A percentile compares a stretch with the other conserved stretches of the same genome.
These are phyloP conservation scores for Dryas octopetala DNA, from an alignment of 306 rosid genomes.

Conservation along the genomic window DNA sequence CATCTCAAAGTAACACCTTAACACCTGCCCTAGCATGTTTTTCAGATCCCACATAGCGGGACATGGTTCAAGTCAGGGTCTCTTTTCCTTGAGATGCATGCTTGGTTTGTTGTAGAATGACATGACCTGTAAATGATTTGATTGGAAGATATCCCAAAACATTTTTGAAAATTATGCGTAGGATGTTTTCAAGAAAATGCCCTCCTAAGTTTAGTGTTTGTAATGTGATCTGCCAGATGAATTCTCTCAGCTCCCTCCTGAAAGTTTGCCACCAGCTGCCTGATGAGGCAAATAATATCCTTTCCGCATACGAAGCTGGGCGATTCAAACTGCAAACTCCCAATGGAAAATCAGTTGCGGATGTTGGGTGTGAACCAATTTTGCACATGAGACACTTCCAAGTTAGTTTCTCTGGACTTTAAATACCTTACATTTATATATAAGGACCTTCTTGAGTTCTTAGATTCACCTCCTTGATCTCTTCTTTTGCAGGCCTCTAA, in stretches of 20 bases:
- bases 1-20: neutral
- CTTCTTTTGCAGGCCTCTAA: constrained; percentile 64
- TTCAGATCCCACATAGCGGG: neutral
- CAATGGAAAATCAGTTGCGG: constrained; percentile 85
- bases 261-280: constrained; percentile 72
- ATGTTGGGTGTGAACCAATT: constrained; percentile 94
- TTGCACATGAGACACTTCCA: constrained; percentile 98
- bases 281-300: constrained; percentile 32
- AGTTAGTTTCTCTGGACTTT: constrained; percentile 40
- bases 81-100: neutral
- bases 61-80: neutral
- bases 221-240: constrained; percentile 61
- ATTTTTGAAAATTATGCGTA: neutral
- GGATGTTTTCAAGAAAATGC: neutral
- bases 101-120: neutral
- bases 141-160: no score
- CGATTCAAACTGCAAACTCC: constrained; percentile 71
- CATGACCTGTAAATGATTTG: no score
- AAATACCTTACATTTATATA: neutral
- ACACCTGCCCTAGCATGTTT: neutral
- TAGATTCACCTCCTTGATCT: constrained; percentile 12
- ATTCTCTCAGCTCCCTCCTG: constrained; percentile 84
- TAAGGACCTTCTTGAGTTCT: neutral
- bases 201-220: neutral
- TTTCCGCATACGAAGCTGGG: constrained; percentile 67